These are phyloP conservation scores for Tripterygium wilfordii DNA, from an alignment of 177 flowering plant genomes.

Conservation along the genomic window DNA sequence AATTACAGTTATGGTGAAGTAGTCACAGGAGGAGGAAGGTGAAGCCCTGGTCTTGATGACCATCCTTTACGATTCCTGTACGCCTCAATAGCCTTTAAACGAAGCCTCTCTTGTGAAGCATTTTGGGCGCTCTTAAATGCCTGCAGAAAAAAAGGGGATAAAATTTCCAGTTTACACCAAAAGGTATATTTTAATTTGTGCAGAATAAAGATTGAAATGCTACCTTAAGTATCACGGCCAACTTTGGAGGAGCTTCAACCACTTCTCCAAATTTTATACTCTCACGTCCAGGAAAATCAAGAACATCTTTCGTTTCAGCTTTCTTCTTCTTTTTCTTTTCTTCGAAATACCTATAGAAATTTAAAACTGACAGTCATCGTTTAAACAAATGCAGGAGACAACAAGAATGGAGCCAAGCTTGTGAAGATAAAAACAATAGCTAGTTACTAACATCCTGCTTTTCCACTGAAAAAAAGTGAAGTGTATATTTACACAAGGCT, in stretches of 20 bases:
- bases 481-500: no score
- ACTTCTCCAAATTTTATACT: conserved; percentile 78
- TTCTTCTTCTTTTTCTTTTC: conserved; percentile 69
- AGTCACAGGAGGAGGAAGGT: conserved; percentile 33
- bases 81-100: conserved; percentile 70
- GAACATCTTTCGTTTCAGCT: conserved; percentile 31
- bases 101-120: conserved; percentile 79
- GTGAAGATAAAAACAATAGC: no score
- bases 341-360: conserved; percentile 52
- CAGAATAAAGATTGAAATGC: no score
- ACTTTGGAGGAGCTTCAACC: conserved; percentile 89
- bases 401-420: neutral
- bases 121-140: conserved; percentile 34
- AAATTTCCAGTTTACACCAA: no score
- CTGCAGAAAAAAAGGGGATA: conserved; percentile 26
- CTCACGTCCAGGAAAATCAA: conserved; percentile 61
- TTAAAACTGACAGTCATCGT: neutral
- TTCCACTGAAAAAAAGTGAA: no score
- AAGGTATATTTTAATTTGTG: no score
- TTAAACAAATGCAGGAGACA: neutral
- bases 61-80: conserved; percentile 78
- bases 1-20: neutral
- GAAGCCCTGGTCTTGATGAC: conserved; percentile 73
- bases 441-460: no score
- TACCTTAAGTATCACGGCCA: conserved; percentile 72